Percentiles rank a stretch among this genome's conserved stretches.
Evolutionary conservation across 2,329 filamentous ascomycete species (phyloP).

Genomic region (Coniochaeta sp.): DNA sequence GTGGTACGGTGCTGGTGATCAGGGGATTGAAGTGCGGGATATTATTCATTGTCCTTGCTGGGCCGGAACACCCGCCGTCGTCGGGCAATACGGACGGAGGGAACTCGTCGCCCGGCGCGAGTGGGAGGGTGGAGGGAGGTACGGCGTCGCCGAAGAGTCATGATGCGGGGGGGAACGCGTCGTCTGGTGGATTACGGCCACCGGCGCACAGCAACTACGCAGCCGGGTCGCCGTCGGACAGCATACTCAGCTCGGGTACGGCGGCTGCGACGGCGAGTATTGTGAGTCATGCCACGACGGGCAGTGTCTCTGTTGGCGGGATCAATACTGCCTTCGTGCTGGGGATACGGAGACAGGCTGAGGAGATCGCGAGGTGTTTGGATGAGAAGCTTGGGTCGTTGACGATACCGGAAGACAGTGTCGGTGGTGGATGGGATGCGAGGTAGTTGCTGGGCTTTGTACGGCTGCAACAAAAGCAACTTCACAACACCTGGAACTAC

Average conservation of each 20-base stretch:
- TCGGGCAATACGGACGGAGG: not conserved
- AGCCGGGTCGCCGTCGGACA: slow-evolving; percentile 33
- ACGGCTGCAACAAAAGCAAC: not conserved
- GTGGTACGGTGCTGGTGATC: slow-evolving; percentile 52
- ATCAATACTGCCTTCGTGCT: slow-evolving; percentile 38
- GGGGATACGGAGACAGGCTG: slow-evolving; percentile 47
- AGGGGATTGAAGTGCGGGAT: slow-evolving; percentile 51
- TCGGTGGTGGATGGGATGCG: slow-evolving; percentile 22
- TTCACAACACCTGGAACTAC: not conserved
- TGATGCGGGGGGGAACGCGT: not conserved
- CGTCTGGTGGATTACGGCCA: not conserved
- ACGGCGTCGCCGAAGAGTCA: not conserved
- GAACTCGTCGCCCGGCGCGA: slow-evolving; percentile 21
- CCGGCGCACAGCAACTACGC: slow-evolving; percentile 16
- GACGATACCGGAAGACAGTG: slow-evolving; percentile 44
- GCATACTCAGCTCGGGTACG: slow-evolving; percentile 36
- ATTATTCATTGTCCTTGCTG: slow-evolving; percentile 54
- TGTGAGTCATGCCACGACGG: slow-evolving; percentile 14
- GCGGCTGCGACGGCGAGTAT: slow-evolving; percentile 28
- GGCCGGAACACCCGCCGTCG: slow-evolving; percentile 4
- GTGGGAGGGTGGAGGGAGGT: slow-evolving; percentile 34
- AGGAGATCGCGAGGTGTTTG: slow-evolving; percentile 52
- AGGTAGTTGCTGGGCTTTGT: not conserved
- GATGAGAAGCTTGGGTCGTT: slow-evolving; percentile 52
- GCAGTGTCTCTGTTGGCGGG: slow-evolving; percentile 20